phyloP scores from a whole-genome alignment of 495 filamentous ascomycete species.

The Aspergillus mulundensis region DNA sequence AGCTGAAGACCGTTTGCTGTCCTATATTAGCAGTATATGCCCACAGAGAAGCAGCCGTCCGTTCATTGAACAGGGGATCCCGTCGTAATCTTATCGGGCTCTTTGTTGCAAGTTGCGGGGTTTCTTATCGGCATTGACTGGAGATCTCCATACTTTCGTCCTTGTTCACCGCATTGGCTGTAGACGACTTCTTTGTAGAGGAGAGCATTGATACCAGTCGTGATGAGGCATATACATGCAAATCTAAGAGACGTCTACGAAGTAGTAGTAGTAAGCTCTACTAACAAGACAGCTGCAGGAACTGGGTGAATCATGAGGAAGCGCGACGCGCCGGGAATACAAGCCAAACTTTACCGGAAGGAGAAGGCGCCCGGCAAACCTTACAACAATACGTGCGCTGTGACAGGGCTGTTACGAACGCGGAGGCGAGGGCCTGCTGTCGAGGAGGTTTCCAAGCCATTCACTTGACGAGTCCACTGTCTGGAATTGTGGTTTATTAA shows the following conservation, averaged over 20 bases:
- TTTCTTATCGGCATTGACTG: background rate
- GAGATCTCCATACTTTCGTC: background rate
- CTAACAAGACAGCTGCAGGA: background rate
- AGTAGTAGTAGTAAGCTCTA: background rate
- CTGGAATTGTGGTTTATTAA: background rate
- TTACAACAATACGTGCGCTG: background rate
- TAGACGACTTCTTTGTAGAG: no score
- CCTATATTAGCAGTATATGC: background rate
- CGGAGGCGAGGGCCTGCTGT: background rate
- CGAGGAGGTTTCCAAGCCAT: background rate
- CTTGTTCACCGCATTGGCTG: no score
- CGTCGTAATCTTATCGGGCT: background rate
- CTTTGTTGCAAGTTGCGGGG: background rate
- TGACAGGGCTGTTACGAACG: background rate
- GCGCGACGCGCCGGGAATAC: constrained; percentile 5
- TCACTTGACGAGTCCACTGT: background rate
- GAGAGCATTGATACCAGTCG: no score
- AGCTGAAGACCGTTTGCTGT: background rate
- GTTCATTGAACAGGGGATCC: background rate
- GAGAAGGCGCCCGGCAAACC: background rate
- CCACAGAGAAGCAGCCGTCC: background rate
- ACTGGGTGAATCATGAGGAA: background rate
- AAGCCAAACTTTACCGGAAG: constrained; percentile 1
- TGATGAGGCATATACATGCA: no score
- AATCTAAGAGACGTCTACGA: no score